Evolutionary conservation across 441 rosid genomes (phyloP).

Genomic region (Euphorbia celastroides): DNA sequence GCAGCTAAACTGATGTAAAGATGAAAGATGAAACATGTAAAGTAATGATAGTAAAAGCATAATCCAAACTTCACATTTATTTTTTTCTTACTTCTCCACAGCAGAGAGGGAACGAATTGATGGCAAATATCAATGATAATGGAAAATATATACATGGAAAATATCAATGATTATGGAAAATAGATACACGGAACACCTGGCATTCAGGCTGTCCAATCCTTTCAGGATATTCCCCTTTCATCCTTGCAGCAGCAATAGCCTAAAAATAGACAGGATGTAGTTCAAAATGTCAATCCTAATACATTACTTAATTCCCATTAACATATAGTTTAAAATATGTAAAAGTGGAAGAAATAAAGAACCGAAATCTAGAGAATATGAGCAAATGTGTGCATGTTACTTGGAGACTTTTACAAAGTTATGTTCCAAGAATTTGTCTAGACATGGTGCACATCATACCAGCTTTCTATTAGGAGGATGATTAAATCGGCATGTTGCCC

Average conservation of each 20-base stretch:
- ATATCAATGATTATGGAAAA: too few relatives aligned
- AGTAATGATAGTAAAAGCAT: neutral
- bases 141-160: neutral
- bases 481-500: constrained; percentile 87
- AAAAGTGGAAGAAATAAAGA: neutral
- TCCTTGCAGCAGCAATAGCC: constrained; percentile 93
- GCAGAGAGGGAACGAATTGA: neutral
- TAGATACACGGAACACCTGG: constrained; percentile 65
- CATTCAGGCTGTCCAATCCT: constrained; percentile 95
- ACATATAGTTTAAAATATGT: constrained; percentile 7
- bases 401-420: neutral
- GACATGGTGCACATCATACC: constrained; percentile 42
- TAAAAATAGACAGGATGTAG: constrained; percentile 27
- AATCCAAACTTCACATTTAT: neutral
- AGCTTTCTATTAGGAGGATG: constrained; percentile 95
- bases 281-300: constrained; percentile 18
- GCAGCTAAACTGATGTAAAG: neutral
- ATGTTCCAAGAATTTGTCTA: constrained; percentile 19
- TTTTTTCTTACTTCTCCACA: neutral
- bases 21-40: neutral
- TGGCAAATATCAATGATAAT: neutral
- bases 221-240: constrained; percentile 96
- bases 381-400: neutral
- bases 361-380: neutral
- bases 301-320: neutral